These are phyloP conservation scores for Lyophyllum semitale DNA, from an alignment of 768 basidiomycete genomes.

Conservation along the genomic window DNA sequence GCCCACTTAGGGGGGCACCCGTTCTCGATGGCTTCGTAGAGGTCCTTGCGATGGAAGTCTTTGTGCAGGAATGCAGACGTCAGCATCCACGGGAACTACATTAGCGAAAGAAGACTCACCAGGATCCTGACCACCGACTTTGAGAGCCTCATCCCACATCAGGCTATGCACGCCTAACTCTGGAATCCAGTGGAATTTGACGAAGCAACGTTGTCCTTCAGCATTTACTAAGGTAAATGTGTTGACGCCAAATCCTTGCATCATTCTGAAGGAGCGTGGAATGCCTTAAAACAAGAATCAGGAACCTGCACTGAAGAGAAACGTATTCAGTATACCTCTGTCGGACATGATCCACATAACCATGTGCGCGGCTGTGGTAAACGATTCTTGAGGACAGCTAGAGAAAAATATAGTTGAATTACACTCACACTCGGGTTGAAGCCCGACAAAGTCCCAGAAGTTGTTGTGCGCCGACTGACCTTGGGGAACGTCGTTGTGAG, in stretches of 20 bases:
- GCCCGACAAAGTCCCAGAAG: slow-evolving; percentile 83
- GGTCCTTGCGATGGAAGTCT: slow-evolving; percentile 88
- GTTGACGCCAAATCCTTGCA: slow-evolving; percentile 90
- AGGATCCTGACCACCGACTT: slow-evolving; percentile 82
- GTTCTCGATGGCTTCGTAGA: slow-evolving; percentile 78
- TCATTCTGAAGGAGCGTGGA: slow-evolving; percentile 84
- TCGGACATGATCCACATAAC: slow-evolving; percentile 87
- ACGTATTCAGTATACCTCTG: slow-evolving; percentile 45
- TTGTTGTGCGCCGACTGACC: slow-evolving; percentile 79
- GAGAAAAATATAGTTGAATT: background rate
- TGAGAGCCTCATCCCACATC: slow-evolving; percentile 89
- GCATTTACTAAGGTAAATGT: slow-evolving; percentile 76
- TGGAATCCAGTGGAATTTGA: slow-evolving; percentile 86
- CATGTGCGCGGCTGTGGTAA: slow-evolving; percentile 64
- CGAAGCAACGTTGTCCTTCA: slow-evolving; percentile 70
- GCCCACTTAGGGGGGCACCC: slow-evolving; percentile 78
- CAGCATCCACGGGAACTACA: background rate
- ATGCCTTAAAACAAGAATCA: slow-evolving; percentile 41
- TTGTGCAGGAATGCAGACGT: background rate
- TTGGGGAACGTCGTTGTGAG: slow-evolving; percentile 76
- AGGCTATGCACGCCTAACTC: slow-evolving; percentile 83
- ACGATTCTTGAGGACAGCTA: background rate
- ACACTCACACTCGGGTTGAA: slow-evolving; percentile 62
- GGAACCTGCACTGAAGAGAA: too few species aligned
- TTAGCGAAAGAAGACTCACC: slow-evolving; percentile 36